Conservation (phyloP, 2,329 filamentous ascomycete species). For the Stenocarpella maydis region DNA sequence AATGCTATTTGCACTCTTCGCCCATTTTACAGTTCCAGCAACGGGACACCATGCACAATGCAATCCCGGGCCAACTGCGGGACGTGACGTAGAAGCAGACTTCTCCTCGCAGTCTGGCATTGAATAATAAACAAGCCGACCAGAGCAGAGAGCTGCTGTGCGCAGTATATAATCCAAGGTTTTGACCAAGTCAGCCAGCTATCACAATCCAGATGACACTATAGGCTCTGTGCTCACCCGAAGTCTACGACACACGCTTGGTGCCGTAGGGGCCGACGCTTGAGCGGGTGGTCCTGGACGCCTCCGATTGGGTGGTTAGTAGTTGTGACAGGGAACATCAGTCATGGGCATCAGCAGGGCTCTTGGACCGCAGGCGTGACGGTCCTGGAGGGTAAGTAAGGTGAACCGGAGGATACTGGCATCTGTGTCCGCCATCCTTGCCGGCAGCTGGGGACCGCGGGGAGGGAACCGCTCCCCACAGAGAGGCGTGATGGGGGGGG, state of each 20-base stretch:
- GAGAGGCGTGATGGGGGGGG: neutral
- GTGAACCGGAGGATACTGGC: conserved; percentile 5
- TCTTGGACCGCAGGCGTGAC: neutral
- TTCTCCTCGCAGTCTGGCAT: neutral
- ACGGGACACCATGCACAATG: neutral
- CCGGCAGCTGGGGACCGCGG: neutral
- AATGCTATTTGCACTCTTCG: conserved; percentile 15
- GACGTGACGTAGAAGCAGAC: neutral
- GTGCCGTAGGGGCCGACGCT: neutral
- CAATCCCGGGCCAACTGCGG: neutral
- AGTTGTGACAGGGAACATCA: neutral
- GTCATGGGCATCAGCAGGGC: conserved; percentile 2
- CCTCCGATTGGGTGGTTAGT: neutral
- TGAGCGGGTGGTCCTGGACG: neutral
- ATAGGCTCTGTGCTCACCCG: conserved; percentile 10
- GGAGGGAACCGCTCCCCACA: neutral
- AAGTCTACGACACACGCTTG: conserved; percentile 1
- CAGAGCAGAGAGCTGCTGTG: neutral
- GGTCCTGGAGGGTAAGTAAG: conserved; percentile 3
- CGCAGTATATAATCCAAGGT: conserved; percentile 7
- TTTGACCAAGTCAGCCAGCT: conserved; percentile 13
- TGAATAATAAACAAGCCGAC: neutral
- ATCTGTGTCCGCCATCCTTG: neutral
- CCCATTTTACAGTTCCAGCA: neutral
- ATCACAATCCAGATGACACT: neutral